Evolutionary conservation across 805 yeast genomes (phyloP).

Genomic region (Zygoascus flipseniorum): DNA sequence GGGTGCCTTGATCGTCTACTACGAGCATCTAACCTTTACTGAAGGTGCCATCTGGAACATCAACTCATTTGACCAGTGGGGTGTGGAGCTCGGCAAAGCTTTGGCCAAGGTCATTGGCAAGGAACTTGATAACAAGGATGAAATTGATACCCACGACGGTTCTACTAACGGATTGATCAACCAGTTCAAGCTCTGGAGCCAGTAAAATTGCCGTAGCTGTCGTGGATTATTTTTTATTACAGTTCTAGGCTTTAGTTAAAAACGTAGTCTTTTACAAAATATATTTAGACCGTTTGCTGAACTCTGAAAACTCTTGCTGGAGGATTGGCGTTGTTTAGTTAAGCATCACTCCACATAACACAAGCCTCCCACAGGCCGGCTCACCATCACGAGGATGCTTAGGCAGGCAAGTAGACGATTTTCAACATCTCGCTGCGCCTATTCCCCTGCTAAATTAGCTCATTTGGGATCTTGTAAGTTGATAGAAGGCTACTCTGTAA

Average conservation of each 20-base stretch:
- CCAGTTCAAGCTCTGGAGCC: conserved; percentile 84
- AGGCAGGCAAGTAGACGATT: background rate
- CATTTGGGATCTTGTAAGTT: background rate
- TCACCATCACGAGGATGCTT: no score
- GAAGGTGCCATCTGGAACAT: conserved; percentile 99
- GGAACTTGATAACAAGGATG: conserved; percentile 61
- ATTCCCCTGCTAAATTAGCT: background rate
- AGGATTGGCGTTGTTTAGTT: no score
- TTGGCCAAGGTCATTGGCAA: conserved; percentile 92
- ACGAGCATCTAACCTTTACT: conserved; percentile 93
- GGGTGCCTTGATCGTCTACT: conserved; percentile 95
- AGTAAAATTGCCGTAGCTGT: background rate
- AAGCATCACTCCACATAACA: no score
- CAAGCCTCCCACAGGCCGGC: no score
- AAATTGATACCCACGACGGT: conserved; percentile 68
- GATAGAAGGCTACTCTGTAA: background rate
- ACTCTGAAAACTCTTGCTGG: no score
- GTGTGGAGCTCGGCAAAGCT: conserved; percentile 97
- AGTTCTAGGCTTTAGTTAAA: no score
- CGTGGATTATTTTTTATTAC: no score
- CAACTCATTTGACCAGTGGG: conserved; percentile 99
- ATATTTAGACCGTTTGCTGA: no score
- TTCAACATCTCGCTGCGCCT: background rate
- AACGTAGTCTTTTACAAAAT: no score
- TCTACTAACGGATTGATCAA: conserved; percentile 91